A percentile compares a stretch with the other conserved stretches of the same genome.
Conservation (phyloP, 257 asterid species). For the Solanum appendiculatum region DNA sequence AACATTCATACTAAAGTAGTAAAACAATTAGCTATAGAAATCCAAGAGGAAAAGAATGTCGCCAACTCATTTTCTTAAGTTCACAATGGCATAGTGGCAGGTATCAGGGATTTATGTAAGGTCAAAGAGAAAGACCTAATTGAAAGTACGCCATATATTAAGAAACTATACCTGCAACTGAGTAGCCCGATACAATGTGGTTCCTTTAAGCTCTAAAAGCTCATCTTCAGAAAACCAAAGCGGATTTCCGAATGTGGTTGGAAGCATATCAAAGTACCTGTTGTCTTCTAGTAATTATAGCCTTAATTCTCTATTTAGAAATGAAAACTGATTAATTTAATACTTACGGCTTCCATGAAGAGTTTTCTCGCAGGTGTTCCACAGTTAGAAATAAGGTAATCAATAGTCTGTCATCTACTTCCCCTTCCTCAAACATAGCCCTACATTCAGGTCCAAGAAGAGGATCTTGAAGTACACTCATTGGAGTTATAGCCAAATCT, state of each 20-base stretch:
- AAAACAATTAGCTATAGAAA: neutral
- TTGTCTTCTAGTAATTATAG: neutral
- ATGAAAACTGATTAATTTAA: neutral
- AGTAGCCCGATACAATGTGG: constrained; percentile 71
- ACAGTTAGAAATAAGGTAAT: constrained; percentile 70
- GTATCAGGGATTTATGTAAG: neutral
- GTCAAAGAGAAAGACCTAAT: neutral
- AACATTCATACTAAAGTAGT: neutral
- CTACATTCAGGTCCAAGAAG: constrained; percentile 75
- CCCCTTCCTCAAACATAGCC: constrained; percentile 68
- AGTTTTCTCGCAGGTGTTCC: constrained; percentile 66
- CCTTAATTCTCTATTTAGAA: neutral
- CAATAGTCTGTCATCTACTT: constrained; percentile 80
- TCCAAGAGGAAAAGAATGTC: neutral
- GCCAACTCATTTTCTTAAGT: neutral
- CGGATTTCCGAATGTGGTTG: constrained; percentile 68
- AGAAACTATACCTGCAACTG: constrained; percentile 54
- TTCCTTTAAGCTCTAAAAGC: constrained; percentile 76
- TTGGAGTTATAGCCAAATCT: constrained; percentile 84
- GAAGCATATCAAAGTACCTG: constrained; percentile 93
- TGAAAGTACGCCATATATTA: neutral
- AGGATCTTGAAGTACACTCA: constrained; percentile 88
- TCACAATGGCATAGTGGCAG: neutral
- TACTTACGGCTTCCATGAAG: constrained; percentile 89
- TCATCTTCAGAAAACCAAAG: constrained; percentile 93